phyloP scores from a whole-genome alignment of 768 basidiomycete species.

The Macrolepiota albuminosa region DNA sequence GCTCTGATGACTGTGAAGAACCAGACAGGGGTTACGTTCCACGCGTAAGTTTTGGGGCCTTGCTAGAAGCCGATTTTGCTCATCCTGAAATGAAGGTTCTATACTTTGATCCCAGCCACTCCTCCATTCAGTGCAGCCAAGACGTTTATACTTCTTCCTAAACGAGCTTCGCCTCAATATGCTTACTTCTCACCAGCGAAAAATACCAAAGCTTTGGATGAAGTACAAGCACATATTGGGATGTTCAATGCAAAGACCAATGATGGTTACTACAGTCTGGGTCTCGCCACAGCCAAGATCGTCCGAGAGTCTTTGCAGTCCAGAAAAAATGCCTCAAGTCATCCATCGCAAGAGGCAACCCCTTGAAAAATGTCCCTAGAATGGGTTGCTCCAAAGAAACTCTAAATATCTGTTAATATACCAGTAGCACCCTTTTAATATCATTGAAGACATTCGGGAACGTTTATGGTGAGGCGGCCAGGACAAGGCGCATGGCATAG shows the following conservation, averaged over 20 bases:
- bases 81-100: constrained; percentile 52
- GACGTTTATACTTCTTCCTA: constrained; percentile 79
- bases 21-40: constrained; percentile 62
- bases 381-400: background rate
- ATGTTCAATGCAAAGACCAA: constrained; percentile 84
- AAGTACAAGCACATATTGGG: constrained; percentile 80
- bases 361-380: background rate
- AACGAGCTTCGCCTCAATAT: constrained; percentile 39
- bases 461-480: constrained; percentile 27
- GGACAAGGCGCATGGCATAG: constrained; percentile 78
- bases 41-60: constrained; percentile 47
- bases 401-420: background rate
- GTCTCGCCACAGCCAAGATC: constrained; percentile 57
- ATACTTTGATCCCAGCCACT: constrained; percentile 68
- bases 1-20: constrained; percentile 56
- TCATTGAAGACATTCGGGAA: background rate
- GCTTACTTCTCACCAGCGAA: constrained; percentile 57
- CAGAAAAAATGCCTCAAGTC: constrained; percentile 17
- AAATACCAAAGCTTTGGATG: constrained; percentile 68
- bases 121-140: constrained; percentile 53
- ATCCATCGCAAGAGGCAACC: background rate
- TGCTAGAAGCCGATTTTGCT: background rate
- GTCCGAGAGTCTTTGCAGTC: constrained; percentile 53
- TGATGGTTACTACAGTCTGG: constrained; percentile 88
- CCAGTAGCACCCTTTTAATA: background rate